Base-by-base conservation (phyloP, 495 filamentous ascomycete genomes). In the Aspergillus baeticus region DNA sequence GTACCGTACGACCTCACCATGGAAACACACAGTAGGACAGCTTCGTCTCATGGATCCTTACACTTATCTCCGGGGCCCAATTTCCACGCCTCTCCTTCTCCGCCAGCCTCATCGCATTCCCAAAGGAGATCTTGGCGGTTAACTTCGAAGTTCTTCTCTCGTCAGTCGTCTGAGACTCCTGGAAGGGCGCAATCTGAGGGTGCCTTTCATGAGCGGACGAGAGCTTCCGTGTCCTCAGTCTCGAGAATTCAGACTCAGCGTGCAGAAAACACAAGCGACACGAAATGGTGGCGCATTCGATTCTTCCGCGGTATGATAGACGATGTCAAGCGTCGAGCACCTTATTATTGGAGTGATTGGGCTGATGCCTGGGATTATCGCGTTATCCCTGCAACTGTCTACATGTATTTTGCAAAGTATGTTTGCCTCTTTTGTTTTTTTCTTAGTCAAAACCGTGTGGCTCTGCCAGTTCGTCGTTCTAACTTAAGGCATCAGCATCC, bases 351-450 rank as follows among this genome's bases (percentile, higher is more conserved):
- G 73, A 88, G 83, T 67, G 90, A 94, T 71, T 92, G 86, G 87
- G 77, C 71, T 26, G 90, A 93, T 73, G 90, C 89, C 3, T 91
- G 87, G 88, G 84, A 91, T 67, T 94, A 94, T 72, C 81, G 90
- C 33, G 86, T 91, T 35, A 77, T 94, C 23, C 88, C 90, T 33
- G 87, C 86, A 22, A 91, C 89, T 33, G 77, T 94, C 43, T 92
- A 92, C 70, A 94, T 92, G 88, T 93, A 91, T 72, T 93, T 92
- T 77, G 90, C 88, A 22, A 92, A 92, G 89, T 91, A 76, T 64
- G 84, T 13, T 57, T 52, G 29, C 35, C 44, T 22, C 42, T 18
- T 15, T 36, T 31, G 8, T 38, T 23, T 26, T 53, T 39, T 23
- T 26, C 50, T 39, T 14, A 21, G 26, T 14, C 33, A 13, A 10